Evolutionary conservation across 2,329 filamentous ascomycete genomes (phyloP).

Genomic region (Botrytis hyacinthi): DNA sequence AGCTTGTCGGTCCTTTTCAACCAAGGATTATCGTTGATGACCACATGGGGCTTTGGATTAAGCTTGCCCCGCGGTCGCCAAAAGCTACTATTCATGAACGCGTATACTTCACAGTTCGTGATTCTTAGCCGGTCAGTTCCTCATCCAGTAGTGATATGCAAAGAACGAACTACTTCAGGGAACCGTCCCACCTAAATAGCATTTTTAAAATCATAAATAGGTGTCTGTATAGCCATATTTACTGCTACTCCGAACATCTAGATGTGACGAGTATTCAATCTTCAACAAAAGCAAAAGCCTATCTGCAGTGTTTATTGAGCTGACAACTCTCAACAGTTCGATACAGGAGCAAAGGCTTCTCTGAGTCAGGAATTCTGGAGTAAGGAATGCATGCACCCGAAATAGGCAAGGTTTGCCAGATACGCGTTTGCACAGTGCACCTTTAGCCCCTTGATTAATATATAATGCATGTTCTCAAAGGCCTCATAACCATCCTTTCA

Average conservation of each 20-base stretch:
- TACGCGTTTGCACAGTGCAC: conserved; percentile 12
- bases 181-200: background rate
- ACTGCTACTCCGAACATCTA: conserved; percentile 14
- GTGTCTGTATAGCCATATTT: background rate
- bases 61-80: conserved; percentile 23
- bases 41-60: conserved; percentile 26
- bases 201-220: conserved; percentile 6
- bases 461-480: conserved; percentile 16
- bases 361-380: conserved; percentile 8
- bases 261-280: conserved; percentile 11
- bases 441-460: conserved; percentile 20
- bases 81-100: conserved; percentile 16
- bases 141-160: conserved; percentile 5
- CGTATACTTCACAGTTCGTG: background rate
- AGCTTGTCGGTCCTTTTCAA: conserved; percentile 19
- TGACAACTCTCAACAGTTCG: background rate
- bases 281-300: conserved; percentile 12
- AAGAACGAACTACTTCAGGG: background rate
- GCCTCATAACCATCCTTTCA: conserved; percentile 7
- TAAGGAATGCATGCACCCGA: conserved; percentile 8
- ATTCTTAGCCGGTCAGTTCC: background rate
- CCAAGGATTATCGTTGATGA: conserved; percentile 31
- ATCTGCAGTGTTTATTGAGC: conserved; percentile 3
- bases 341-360: background rate
- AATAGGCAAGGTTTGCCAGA: conserved; percentile 18